Percentiles rank a stretch among this genome's conserved stretches.
Evolutionary conservation across 176 grass and related monocot species (phyloP).

Genomic region (Juncus effusus): DNA sequence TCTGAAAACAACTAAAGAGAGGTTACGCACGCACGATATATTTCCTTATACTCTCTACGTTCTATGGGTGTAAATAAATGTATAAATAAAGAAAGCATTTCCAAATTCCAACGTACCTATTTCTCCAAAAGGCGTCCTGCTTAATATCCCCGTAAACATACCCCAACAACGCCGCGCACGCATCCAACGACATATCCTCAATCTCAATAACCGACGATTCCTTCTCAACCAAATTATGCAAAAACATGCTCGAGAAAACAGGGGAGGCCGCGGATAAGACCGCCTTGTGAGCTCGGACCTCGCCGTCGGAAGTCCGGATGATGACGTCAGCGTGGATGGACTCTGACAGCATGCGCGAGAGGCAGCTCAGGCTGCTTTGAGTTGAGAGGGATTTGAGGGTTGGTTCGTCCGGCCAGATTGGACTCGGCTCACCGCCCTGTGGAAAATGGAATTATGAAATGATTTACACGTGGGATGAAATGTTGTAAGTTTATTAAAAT

Average conservation of each 20-base stretch:
- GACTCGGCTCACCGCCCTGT: conserved; percentile 50
- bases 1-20: no score
- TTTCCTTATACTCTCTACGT: no score
- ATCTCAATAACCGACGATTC: conserved; percentile 51
- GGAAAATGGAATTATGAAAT: background rate
- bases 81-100: no score
- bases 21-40: no score
- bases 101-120: conserved; percentile 22
- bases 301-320: conserved; percentile 57
- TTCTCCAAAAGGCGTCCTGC: conserved; percentile 71
- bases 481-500: background rate
- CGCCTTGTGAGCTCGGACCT: conserved; percentile 71
- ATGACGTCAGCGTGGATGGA: conserved; percentile 74
- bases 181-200: conserved; percentile 60
- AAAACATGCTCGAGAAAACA: conserved; percentile 83
- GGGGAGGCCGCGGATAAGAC: conserved; percentile 58
- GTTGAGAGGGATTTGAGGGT: conserved; percentile 45
- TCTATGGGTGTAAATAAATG: no score
- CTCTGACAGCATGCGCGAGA: conserved; percentile 75
- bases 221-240: conserved; percentile 74
- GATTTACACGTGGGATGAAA: background rate
- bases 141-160: conserved; percentile 73
- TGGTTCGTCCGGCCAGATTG: conserved; percentile 51
- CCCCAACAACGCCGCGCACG: conserved; percentile 51
- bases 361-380: conserved; percentile 48